phyloP scores from a whole-genome alignment of 164 flowering plant species.

The Kingdonia uniflora region DNA sequence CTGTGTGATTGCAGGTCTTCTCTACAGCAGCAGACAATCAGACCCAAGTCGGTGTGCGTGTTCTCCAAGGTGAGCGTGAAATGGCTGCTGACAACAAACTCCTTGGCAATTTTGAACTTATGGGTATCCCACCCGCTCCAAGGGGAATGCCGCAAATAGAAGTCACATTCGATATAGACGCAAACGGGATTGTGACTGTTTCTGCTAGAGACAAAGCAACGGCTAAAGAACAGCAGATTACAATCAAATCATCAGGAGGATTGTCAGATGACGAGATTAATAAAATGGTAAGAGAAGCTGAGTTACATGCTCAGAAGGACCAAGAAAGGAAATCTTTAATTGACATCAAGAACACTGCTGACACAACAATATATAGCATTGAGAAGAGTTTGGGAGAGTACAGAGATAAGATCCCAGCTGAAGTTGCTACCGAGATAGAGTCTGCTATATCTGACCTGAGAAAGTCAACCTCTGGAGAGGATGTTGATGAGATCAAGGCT shows the following conservation, averaged over 20 bases:
- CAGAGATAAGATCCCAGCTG: constrained; percentile 55
- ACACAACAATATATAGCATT: constrained; percentile 55
- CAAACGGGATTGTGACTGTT: constrained; percentile 21
- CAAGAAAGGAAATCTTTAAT: constrained; percentile 54
- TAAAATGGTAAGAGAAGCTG: constrained; percentile 71
- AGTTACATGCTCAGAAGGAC: constrained; percentile 57
- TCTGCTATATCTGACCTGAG: constrained; percentile 51
- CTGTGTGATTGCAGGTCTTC: constrained; percentile 38
- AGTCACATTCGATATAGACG: constrained; percentile 13
- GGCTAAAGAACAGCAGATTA: constrained; percentile 17
- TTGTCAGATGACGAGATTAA: constrained; percentile 36
- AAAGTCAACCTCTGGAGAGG: constrained; percentile 30
- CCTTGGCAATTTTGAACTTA: constrained; percentile 15
- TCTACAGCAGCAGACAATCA: constrained; percentile 87
- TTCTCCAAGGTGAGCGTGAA: constrained; percentile 21
- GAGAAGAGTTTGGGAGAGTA: constrained; percentile 71
- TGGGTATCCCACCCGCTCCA: constrained; percentile 20
- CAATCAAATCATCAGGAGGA: constrained; percentile 15
- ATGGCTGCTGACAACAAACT: constrained; percentile 17
- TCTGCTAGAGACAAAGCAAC: constrained; percentile 22
- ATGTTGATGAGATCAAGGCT: constrained; percentile 45
- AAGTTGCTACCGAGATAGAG: constrained; percentile 49
- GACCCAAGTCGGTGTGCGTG: constrained; percentile 33
- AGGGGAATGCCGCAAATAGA: constrained; percentile 15
- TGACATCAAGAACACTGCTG: constrained; percentile 55